Conservation (phyloP, 768 basidiomycete genomes). For the Pholiota microspora region DNA sequence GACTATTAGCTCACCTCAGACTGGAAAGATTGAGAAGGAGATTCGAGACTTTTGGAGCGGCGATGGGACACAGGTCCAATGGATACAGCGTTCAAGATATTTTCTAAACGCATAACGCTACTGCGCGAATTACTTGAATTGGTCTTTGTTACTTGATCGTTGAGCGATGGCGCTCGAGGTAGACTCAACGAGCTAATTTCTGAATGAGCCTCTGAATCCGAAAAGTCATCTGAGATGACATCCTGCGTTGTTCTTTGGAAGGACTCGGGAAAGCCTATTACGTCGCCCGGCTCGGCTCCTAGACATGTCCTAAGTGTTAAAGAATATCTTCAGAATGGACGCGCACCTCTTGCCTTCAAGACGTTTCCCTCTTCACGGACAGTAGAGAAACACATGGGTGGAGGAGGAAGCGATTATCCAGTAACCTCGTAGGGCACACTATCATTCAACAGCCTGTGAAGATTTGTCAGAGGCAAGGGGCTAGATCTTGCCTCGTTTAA, state of each 20-base stretch:
- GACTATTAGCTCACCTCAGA: slow-evolving; percentile 7
- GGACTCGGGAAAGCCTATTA: slow-evolving; percentile 20
- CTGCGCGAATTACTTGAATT: slow-evolving; percentile 10
- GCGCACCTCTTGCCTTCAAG: neutral
- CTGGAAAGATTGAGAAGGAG: slow-evolving; percentile 9
- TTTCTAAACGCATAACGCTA: slow-evolving; percentile 24
- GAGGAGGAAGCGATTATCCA: slow-evolving; percentile 2
- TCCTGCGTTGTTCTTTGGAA: slow-evolving; percentile 18
- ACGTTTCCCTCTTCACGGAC: neutral
- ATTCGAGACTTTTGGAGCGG: neutral
- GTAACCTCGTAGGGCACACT: slow-evolving; percentile 2
- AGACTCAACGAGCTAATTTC: slow-evolving; percentile 1
- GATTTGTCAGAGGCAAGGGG: slow-evolving; percentile 14
- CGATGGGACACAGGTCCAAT: slow-evolving; percentile 6
- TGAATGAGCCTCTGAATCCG: neutral
- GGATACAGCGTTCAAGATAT: slow-evolving; percentile 22
- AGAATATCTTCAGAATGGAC: neutral
- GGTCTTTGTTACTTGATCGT: neutral
- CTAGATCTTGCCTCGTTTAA: slow-evolving; percentile 1
- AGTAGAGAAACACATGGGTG: slow-evolving; percentile 1
- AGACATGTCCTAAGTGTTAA: neutral
- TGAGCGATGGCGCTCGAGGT: neutral
- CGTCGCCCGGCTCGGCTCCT: neutral
- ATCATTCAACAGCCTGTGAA: slow-evolving; percentile 21
- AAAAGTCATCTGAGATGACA: slow-evolving; percentile 3